Evolutionary conservation across 2,329 filamentous ascomycete genomes (phyloP), one percentile per base, ranked within the genome.

Genomic region (Scolecobasidium constrictum): DNA sequence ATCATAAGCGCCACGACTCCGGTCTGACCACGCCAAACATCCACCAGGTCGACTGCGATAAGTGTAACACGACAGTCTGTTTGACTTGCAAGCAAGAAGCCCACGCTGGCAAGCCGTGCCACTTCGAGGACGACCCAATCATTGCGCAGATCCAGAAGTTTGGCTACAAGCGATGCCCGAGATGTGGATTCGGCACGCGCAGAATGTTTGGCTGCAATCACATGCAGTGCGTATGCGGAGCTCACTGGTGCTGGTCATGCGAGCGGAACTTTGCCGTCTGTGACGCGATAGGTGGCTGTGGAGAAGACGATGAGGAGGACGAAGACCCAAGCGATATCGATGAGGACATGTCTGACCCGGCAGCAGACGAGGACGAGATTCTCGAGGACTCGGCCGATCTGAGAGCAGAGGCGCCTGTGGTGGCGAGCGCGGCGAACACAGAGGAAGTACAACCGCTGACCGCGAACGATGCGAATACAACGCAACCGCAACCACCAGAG

Each of bases 131-230:
- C n/a, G 38, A 41, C n/a, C 16, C 26, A 18, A 21, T 41, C 19
- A 9, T 41, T 3, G 38, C 38, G 7, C 19, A 31, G 9, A 23
- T 41, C 3, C 16, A 15, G 11, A 41, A 41, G 15, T 41, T 23
- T 23, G 38, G 38, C 16, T 41, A 41, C 28, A 41, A 41, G 26
- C 22, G 38, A 11, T 41, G 38, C n/a, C 26, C 26, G 11, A 23
- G 38, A 20, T 41, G 38, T 9, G 38, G 38, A 16, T 19, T 31
- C 16, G 38, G 38, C 5, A 41, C 38, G 16, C 22, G 38, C 2
- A 41, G 23, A n/a, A 41, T 41, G 38, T 41, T 31, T 19, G 38
- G 38, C 9, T 41, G 38, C 38, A 31, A 19, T 7, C 38, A 41
- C 13, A 41, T 41, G 38, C 38, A 41, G 26, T 41, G 38, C 15